phyloP scores from a whole-genome alignment of 2,329 filamentous ascomycete genomes.

The Cucurbitaria berberidis region DNA sequence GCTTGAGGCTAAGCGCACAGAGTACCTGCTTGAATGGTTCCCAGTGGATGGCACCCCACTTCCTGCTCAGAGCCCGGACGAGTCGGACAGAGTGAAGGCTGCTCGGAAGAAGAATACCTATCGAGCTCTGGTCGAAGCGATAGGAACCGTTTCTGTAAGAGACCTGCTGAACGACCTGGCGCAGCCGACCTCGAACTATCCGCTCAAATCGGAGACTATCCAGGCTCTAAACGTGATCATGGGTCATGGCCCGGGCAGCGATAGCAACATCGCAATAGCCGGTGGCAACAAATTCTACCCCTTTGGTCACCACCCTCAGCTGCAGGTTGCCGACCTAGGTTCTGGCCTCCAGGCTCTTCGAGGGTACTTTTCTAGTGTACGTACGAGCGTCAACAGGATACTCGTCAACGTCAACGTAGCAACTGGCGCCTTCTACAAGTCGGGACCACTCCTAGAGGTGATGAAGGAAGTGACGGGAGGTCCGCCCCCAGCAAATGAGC shows the following conservation, averaged over 20 bases:
- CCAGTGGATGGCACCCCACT: conserved; percentile 33
- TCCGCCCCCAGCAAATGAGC: not conserved
- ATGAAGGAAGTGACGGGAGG: conserved; percentile 32
- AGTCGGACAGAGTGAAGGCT: conserved; percentile 16
- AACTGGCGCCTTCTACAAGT: conserved; percentile 63
- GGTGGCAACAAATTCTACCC: conserved; percentile 58
- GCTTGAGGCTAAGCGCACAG: conserved; percentile 17
- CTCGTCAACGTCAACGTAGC: conserved; percentile 69
- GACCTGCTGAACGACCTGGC: conserved; percentile 55
- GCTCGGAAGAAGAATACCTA: conserved; percentile 28
- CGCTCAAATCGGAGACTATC: conserved; percentile 57
- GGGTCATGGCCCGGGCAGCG: conserved; percentile 54
- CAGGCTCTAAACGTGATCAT: conserved; percentile 66
- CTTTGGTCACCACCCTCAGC: conserved; percentile 54
- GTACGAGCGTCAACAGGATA: conserved; percentile 63
- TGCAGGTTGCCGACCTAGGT: conserved; percentile 52
- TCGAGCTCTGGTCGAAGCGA: conserved; percentile 24
- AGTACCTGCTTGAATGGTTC: conserved; percentile 35
- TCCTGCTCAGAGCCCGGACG: conserved; percentile 17
- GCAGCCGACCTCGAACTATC: conserved; percentile 50
- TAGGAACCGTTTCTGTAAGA: conserved; percentile 32
- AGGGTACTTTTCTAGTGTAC: conserved; percentile 68
- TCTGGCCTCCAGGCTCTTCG: conserved; percentile 63
- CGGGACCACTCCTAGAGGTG: conserved; percentile 48
- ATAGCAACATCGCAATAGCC: conserved; percentile 52